Evolutionary conservation across 2,329 filamentous ascomycete species (phyloP).

Genomic region (Moelleriella libera): DNA sequence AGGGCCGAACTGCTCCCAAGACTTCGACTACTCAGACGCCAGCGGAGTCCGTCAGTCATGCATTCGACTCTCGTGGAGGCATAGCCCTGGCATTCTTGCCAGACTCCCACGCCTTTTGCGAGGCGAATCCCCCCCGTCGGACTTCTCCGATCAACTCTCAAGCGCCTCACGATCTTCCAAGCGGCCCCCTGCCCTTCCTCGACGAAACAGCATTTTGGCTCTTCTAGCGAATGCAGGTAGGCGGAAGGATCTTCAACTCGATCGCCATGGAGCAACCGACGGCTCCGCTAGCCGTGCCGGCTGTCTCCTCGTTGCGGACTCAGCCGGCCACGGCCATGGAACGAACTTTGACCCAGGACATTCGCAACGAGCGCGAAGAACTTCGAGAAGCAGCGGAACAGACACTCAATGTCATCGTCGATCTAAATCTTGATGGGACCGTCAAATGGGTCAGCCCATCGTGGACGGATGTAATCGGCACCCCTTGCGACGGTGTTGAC

Average conservation of each 20-base stretch:
- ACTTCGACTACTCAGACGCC: conserved; percentile 12
- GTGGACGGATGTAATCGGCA: conserved; percentile 87
- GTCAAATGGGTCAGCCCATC: conserved; percentile 95
- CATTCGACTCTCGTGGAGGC: conserved; percentile 26
- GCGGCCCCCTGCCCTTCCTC: not conserved
- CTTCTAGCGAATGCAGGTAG: too few relatives aligned
- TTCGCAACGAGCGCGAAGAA: conserved; percentile 85
- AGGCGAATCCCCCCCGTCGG: not conserved
- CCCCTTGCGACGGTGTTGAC: conserved; percentile 54
- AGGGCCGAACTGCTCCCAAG: conserved; percentile 3
- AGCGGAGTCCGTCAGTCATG: conserved; percentile 26
- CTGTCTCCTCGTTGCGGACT: conserved; percentile 35
- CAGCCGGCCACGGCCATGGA: conserved; percentile 40
- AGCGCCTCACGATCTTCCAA: not conserved
- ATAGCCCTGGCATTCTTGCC: conserved; percentile 34
- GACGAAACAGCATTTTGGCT: too few relatives aligned
- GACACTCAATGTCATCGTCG: conserved; percentile 90
- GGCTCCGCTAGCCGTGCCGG: conserved; percentile 33
- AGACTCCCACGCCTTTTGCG: conserved; percentile 19
- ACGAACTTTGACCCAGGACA: conserved; percentile 68
- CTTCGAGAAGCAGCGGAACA: conserved; percentile 91
- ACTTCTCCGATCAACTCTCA: not conserved
- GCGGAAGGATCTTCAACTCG: not conserved
- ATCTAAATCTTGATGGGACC: conserved; percentile 77
- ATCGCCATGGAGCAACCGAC: conserved; percentile 25